A percentile compares a stretch with the other conserved stretches of the same genome.
Conservation (phyloP, 192 early-diverging fungal genomes). For the Backusella liffmaniae region DNA sequence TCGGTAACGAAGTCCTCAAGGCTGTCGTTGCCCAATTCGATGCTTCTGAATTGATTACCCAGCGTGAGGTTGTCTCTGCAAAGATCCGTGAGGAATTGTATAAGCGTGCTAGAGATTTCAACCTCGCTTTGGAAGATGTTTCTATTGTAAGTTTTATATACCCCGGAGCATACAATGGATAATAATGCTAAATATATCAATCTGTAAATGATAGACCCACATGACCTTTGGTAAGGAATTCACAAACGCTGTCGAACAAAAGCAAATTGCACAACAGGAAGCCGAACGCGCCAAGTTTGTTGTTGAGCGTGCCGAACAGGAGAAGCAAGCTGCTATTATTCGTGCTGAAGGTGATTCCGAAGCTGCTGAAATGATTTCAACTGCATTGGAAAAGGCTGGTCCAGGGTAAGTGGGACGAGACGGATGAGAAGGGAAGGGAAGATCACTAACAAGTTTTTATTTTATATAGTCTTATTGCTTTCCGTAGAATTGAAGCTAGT, state of each 20-base stretch:
- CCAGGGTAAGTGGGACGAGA: conserved; percentile 50
- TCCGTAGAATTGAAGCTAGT: conserved; percentile 96
- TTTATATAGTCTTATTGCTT: conserved; percentile 64
- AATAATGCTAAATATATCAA: not conserved
- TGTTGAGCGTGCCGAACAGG: conserved; percentile 96
- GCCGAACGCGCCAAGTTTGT: conserved; percentile 98
- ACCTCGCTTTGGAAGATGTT: conserved; percentile 95
- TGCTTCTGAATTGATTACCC: conserved; percentile 96
- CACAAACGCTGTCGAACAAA: conserved; percentile 97
- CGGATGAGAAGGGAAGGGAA: no score
- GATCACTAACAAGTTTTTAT: not conserved
- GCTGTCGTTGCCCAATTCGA: conserved; percentile 98
- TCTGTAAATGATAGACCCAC: conserved; percentile 67
- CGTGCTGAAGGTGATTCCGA: conserved; percentile 97
- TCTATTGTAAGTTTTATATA: conserved; percentile 76
- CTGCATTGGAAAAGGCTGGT: conserved; percentile 88
- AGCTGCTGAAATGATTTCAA: conserved; percentile 92
- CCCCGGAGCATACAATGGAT: no score
- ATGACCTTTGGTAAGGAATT: conserved; percentile 99
- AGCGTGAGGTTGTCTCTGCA: conserved; percentile 92
- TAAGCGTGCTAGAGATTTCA: conserved; percentile 92
- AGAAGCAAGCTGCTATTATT: conserved; percentile 95
- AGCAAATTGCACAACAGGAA: conserved; percentile 99
- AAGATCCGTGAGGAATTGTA: conserved; percentile 91
- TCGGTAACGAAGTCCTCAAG: conserved; percentile 99